These are phyloP conservation scores for Blastobotrys arbuscula DNA, from an alignment of 1,139 yeast species.

Conservation along the genomic window DNA sequence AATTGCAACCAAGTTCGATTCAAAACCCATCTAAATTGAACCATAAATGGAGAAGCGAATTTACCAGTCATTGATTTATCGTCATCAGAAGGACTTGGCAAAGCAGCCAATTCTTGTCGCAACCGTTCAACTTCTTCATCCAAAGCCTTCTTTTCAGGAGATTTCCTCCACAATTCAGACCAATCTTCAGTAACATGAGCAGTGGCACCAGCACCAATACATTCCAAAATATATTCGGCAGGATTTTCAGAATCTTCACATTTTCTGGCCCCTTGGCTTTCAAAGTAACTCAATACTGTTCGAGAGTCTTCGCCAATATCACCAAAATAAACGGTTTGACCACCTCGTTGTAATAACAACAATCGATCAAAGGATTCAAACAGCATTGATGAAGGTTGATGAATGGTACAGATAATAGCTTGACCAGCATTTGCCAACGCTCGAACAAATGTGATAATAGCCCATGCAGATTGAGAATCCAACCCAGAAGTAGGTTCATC, in stretches of 20 bases:
- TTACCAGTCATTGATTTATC: constrained; percentile 18
- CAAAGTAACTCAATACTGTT: constrained; percentile 51
- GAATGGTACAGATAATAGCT: constrained; percentile 52
- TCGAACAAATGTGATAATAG: constrained; percentile 47
- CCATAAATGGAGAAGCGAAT: constrained; percentile 32
- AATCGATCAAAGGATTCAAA: constrained; percentile 50
- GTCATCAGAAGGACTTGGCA: constrained; percentile 14
- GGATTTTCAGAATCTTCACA: constrained; percentile 52
- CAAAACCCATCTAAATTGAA: constrained; percentile 38
- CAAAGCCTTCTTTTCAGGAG: constrained; percentile 37
- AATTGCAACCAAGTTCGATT: constrained; percentile 37
- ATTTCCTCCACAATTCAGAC: constrained; percentile 39
- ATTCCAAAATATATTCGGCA: constrained; percentile 60
- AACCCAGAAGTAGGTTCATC: constrained; percentile 59
- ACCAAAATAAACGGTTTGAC: constrained; percentile 62
- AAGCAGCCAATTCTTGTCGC: constrained; percentile 27
- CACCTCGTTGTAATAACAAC: constrained; percentile 48
- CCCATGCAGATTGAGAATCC: constrained; percentile 57
- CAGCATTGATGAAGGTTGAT: constrained; percentile 54
- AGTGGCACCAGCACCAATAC: constrained; percentile 67
- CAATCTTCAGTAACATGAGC: constrained; percentile 43
- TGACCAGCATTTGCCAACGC: constrained; percentile 51
- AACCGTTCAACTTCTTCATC: constrained; percentile 37
- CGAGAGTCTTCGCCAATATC: constrained; percentile 53
- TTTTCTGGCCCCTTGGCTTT: constrained; percentile 45